These are phyloP conservation scores for Lodderomyces margitis DNA, from an alignment of 1,139 yeast species.

Conservation along the genomic window DNA sequence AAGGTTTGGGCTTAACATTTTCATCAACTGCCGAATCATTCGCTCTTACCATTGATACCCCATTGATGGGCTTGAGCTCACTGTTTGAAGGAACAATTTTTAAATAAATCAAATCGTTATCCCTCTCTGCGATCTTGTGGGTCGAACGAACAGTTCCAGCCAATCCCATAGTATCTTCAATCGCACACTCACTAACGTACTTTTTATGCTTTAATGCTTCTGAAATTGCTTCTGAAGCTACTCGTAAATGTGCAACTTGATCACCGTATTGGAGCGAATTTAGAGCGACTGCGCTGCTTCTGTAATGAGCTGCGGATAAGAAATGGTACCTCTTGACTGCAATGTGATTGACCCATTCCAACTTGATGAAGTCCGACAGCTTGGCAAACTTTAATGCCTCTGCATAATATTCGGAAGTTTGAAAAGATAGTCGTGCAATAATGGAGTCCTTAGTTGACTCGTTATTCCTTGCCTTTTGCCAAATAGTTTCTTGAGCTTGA, in stretches of 20 bases:
- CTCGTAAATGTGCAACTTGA: constrained; percentile 58
- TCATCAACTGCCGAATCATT: constrained; percentile 25
- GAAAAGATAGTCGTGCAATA: constrained; percentile 62
- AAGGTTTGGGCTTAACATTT: not conserved
- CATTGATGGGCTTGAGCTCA: constrained; percentile 43
- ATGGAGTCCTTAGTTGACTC: constrained; percentile 59
- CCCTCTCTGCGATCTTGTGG: constrained; percentile 63
- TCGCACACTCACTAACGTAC: constrained; percentile 42
- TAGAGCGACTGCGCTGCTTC: constrained; percentile 53
- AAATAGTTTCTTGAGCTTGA: constrained; percentile 84
- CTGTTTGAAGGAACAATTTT: constrained; percentile 55
- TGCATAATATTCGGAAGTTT: constrained; percentile 58
- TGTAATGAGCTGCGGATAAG: constrained; percentile 63
- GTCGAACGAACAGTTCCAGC: constrained; percentile 41
- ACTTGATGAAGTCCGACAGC: constrained; percentile 49
- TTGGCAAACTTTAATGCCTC: constrained; percentile 45
- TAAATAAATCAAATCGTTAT: constrained; percentile 76
- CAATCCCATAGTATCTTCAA: constrained; percentile 52
- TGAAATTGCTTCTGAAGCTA: constrained; percentile 31
- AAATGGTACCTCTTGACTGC: constrained; percentile 62
- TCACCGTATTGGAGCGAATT: constrained; percentile 61
- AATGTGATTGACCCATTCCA: constrained; percentile 66
- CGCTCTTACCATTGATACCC: constrained; percentile 59
- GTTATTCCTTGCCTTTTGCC: constrained; percentile 64
- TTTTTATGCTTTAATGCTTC: constrained; percentile 40